Conservation (phyloP, 179 eudicot genomes). For the Drosera spatulata region DNA sequence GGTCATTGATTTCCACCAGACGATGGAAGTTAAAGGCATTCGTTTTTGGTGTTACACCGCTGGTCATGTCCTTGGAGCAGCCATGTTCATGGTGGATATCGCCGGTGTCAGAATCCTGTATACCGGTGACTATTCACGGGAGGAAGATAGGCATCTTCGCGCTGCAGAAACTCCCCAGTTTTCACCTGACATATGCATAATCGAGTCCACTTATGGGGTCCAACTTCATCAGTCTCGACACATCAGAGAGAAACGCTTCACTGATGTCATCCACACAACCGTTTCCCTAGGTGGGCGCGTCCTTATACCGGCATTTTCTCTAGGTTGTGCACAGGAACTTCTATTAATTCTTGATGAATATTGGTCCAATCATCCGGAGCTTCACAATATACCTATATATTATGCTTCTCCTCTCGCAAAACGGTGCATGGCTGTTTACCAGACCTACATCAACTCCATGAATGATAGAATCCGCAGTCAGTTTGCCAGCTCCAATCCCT, state of each 20-base stretch:
- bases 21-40: conserved; percentile 85
- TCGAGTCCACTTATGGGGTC: conserved; percentile 91
- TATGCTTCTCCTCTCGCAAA: conserved; percentile 96
- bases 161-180: conserved; percentile 88
- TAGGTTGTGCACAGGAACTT: conserved; percentile 94
- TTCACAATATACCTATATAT: conserved; percentile 77
- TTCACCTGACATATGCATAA: conserved; percentile 88
- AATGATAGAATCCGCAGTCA: conserved; percentile 83
- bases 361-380: conserved; percentile 92
- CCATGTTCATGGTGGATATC: conserved; percentile 99
- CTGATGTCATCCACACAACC: conserved; percentile 78
- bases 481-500: conserved; percentile 78
- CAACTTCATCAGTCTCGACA: conserved; percentile 84
- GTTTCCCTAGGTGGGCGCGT: conserved; percentile 90
- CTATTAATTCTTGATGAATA: conserved; percentile 87
- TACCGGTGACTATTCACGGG: conserved; percentile 98
- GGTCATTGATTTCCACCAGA: conserved; percentile 98
- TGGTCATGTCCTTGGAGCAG: conserved; percentile 98
- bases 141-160: conserved; percentile 96
- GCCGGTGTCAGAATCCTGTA: conserved; percentile 90
- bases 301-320: conserved; percentile 89
- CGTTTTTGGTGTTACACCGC: conserved; percentile 99
- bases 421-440: conserved; percentile 90
- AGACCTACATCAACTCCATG: conserved; percentile 91
- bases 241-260: conserved; percentile 75